Conservation (phyloP, 192 early-diverging fungal genomes). For the Coemansia sp. region DNA sequence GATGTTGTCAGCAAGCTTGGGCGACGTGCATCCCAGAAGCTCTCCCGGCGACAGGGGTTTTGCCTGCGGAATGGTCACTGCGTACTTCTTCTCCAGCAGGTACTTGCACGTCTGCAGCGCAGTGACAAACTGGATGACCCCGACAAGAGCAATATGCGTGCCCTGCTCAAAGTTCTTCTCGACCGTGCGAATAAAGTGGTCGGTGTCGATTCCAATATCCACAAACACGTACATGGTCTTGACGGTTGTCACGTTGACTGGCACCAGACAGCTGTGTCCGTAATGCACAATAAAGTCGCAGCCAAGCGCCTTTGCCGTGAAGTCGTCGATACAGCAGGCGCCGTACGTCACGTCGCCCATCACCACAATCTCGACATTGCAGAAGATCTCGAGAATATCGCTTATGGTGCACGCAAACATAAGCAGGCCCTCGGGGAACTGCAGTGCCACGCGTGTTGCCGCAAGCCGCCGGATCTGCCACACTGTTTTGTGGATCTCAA, state of each 20-base stretch:
- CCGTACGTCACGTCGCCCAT: constrained; percentile 99
- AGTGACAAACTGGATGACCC: constrained; percentile 93
- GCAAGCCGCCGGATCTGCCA: constrained; percentile 78
- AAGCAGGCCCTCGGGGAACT: constrained; percentile 96
- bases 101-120: constrained; percentile 72
- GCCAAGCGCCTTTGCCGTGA: constrained; percentile 83
- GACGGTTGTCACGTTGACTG: constrained; percentile 90
- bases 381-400: constrained; percentile 84
- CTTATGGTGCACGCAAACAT: constrained; percentile 92
- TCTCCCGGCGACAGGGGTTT: constrained; percentile 96
- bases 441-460: constrained; percentile 87
- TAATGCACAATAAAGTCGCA: constrained; percentile 99
- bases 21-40: constrained; percentile 94
- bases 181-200: constrained; percentile 92
- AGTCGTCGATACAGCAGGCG: constrained; percentile 98
- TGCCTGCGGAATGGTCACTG: constrained; percentile 82
- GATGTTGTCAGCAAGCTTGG: constrained; percentile 66
- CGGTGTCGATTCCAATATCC: constrained; percentile 92
- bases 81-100: constrained; percentile 59
- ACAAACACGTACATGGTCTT: constrained; percentile 99
- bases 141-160: constrained; percentile 77
- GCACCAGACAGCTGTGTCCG: constrained; percentile 96
- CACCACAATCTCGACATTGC: constrained; percentile 86
- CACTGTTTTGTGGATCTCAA: constrained; percentile 97
- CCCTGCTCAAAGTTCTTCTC: constrained; percentile 81